phyloP scores from a whole-genome alignment of 176 grass and related monocot species.

The Oropetium thomaeum region DNA sequence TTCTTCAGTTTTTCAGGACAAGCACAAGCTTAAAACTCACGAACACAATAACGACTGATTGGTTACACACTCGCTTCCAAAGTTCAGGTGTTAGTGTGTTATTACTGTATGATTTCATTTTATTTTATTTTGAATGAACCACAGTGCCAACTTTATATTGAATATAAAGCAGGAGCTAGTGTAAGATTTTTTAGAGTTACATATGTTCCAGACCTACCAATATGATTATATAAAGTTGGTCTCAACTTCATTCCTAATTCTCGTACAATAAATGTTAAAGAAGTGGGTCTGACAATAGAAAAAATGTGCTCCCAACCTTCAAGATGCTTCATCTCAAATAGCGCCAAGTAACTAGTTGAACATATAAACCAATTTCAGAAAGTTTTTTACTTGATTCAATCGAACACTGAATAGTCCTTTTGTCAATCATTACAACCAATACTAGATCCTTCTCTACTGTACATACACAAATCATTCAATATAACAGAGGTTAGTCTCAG shows the following conservation, averaged over 20 bases:
- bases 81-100: too few species aligned
- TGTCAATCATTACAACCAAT: background rate
- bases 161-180: too few species aligned
- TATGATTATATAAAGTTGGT: background rate
- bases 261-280: background rate
- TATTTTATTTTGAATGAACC: too few species aligned
- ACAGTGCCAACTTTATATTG: too few species aligned
- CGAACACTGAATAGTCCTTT: background rate
- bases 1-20: too few species aligned
- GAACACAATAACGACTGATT: too few species aligned
- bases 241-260: background rate
- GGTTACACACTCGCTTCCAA: too few species aligned
- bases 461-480: constrained; percentile 13
- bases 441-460: constrained; percentile 21
- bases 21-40: too few species aligned
- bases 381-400: background rate
- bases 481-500: background rate
- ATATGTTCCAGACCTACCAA: too few species aligned
- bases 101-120: too few species aligned
- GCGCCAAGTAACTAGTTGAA: background rate
- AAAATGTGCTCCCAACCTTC: background rate
- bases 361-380: background rate
- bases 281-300: background rate
- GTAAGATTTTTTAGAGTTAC: too few species aligned
- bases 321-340: background rate